phyloP scores from a whole-genome alignment of 257 asterid genomes.

The Henckelia pumila region DNA sequence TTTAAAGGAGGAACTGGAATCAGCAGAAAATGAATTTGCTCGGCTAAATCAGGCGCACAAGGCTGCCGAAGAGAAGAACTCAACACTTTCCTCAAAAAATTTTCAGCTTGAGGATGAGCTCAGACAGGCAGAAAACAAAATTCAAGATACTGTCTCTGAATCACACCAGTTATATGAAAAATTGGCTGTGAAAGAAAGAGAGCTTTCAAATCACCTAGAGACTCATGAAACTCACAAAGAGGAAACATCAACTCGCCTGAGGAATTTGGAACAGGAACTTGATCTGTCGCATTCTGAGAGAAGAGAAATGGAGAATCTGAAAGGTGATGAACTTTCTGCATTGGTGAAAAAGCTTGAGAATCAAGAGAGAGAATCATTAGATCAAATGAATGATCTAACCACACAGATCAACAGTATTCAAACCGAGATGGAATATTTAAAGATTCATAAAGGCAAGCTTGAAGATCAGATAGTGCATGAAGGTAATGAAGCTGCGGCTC shows the following conservation, averaged over 20 bases:
- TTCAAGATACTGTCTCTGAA: constrained; percentile 46
- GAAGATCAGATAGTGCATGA: constrained; percentile 48
- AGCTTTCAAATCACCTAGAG: constrained; percentile 57
- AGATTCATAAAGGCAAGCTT: constrained; percentile 41
- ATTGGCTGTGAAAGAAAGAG: constrained; percentile 58
- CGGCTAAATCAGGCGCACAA: constrained; percentile 37
- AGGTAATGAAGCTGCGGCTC: constrained; percentile 43
- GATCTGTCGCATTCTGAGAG: constrained; percentile 51
- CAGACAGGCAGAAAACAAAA: constrained; percentile 35
- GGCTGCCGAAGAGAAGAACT: constrained; percentile 40
- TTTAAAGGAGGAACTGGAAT: constrained; percentile 38
- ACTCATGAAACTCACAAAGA: constrained; percentile 68
- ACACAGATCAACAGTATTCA: constrained; percentile 41
- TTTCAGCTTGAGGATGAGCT: constrained; percentile 40
- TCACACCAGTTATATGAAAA: constrained; percentile 42
- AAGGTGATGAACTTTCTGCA: constrained; percentile 53
- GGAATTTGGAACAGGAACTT: constrained; percentile 70
- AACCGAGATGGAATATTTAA: constrained; percentile 51
- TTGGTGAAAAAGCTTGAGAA: constrained; percentile 56
- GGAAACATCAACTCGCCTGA: constrained; percentile 47
- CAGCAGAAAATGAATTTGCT: constrained; percentile 44
- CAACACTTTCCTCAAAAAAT: constrained; percentile 35
- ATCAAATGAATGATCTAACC: constrained; percentile 49
- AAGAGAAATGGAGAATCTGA: constrained; percentile 61
- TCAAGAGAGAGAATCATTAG: constrained; percentile 45